Base-by-base conservation (phyloP, 2,329 filamentous ascomycete species). In the Apiospora pterosperma region DNA sequence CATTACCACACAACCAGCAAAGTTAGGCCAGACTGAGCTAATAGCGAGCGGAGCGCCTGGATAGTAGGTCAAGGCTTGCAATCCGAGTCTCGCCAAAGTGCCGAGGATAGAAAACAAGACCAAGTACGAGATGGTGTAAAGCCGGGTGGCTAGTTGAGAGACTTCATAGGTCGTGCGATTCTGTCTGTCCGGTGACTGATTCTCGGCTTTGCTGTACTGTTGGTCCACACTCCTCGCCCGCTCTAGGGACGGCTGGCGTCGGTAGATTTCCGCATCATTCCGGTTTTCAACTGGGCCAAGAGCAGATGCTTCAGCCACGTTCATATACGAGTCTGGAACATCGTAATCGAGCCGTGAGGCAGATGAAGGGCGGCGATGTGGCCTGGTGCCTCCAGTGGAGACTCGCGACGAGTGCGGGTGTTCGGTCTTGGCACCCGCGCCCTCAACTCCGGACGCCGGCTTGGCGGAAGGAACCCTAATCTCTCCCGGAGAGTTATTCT, bases 71-170 rank as follows among this genome's bases (percentile, higher is more conserved):
- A 97, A 79, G 59, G 90, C 89, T 73, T 93, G 88, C 8, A 97
- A 79, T 4, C 93, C 94, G 0, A 97, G 80, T 12, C 95, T 87
- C 0, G 93, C 92, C 31, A 97, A 84, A 0, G 93, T 96, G 39
- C 95, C 95, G 42, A 95, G 78, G 21, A 97, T 84, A 21, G 94
- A 89, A 77, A 97, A 97, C 73, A 97, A 84, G 65, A 96, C 82
- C 28, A 97, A 86, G 76, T 97, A 92, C 0, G 92, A 93, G 66
- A 93, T 74, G 2, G 89, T 93, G 77, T 93, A 92, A 66, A 90
- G 69, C 71, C 87, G 79, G 1, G 87, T 90, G 10, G 81, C 81
- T 34, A 81, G 72, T 64, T 76, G 80, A 1, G 88, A 89, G 28
- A 55, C 48, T n/a, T 55, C 16, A n/a, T 34, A 55, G 16, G 28